These are phyloP conservation scores for Coniochaeta hoffmannii DNA, from an alignment of 2,329 filamentous ascomycete species.

Conservation along the genomic window DNA sequence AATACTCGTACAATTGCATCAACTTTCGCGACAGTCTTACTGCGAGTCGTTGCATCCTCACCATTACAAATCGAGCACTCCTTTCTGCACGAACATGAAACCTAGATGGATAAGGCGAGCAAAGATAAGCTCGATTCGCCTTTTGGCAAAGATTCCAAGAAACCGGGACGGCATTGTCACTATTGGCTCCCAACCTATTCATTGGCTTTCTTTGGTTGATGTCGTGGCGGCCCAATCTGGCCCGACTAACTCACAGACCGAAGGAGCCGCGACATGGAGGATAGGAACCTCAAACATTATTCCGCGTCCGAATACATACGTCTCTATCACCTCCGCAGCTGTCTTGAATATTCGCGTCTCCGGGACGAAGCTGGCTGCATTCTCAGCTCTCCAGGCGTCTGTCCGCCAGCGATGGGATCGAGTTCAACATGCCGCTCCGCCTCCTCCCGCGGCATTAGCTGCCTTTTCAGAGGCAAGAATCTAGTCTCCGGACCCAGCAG, in stretches of 20 bases:
- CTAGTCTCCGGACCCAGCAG: neutral
- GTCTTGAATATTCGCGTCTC: neutral
- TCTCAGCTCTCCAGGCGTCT: neutral
- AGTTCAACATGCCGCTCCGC: neutral
- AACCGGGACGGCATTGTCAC: neutral
- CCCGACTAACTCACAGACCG: slow-evolving; percentile 1
- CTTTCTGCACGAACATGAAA: too few species aligned
- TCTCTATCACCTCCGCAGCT: too few species aligned
- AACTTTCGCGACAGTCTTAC: too few species aligned
- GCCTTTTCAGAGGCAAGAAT: neutral
- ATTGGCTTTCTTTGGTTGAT: neutral
- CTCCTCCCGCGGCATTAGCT: neutral
- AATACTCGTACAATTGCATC: too few species aligned
- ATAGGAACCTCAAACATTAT: too few species aligned
- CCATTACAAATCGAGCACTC: too few species aligned
- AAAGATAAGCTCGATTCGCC: neutral
- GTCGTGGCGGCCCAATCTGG: neutral
- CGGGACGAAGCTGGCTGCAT: neutral
- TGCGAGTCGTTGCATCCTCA: too few species aligned
- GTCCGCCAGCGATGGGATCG: neutral
- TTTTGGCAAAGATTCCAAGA: neutral
- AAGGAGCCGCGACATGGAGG: too few species aligned
- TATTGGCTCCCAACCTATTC: neutral
- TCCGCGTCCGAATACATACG: too few species aligned
- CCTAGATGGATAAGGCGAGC: neutral